Conservation (phyloP, 164 flowering plant genomes). For the Chloranthus sessilifolius region DNA sequence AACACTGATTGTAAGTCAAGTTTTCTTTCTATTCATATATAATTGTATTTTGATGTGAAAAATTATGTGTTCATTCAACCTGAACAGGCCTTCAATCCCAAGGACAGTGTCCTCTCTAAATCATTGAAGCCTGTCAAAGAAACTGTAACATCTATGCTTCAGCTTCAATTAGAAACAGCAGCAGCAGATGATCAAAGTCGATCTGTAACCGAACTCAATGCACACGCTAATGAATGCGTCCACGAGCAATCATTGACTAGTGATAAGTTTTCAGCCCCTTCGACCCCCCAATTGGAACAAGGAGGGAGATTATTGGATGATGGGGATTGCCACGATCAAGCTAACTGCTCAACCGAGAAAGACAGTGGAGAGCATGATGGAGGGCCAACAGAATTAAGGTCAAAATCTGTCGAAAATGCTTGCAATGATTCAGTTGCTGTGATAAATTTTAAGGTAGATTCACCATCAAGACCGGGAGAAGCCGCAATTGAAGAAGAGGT, state of each 20-base stretch:
- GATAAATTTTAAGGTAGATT: constrained; percentile 10
- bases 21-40: too few species aligned
- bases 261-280: constrained; percentile 74
- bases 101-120: constrained; percentile 30
- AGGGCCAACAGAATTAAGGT: constrained; percentile 19
- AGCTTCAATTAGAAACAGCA: constrained; percentile 26
- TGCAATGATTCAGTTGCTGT: constrained; percentile 28
- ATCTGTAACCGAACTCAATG: constrained; percentile 18
- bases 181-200: constrained; percentile 17
- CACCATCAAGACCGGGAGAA: constrained; percentile 15
- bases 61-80: too few species aligned
- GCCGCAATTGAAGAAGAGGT: constrained; percentile 43
- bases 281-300: constrained; percentile 73
- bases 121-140: constrained; percentile 56
- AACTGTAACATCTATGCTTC: constrained; percentile 45
- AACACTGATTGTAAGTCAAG: too few species aligned
- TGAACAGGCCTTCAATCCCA: constrained; percentile 74
- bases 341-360: constrained; percentile 41
- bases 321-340: constrained; percentile 51
- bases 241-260: constrained; percentile 29
- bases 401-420: constrained; percentile 86
- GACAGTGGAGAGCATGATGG: constrained; percentile 43
- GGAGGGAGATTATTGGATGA: constrained; percentile 46
- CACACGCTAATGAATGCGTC: constrained; percentile 15
- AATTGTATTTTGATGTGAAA: too few species aligned